Evolutionary conservation across 306 rosid genomes (phyloP).

Genomic region (Cicer judaicum): DNA sequence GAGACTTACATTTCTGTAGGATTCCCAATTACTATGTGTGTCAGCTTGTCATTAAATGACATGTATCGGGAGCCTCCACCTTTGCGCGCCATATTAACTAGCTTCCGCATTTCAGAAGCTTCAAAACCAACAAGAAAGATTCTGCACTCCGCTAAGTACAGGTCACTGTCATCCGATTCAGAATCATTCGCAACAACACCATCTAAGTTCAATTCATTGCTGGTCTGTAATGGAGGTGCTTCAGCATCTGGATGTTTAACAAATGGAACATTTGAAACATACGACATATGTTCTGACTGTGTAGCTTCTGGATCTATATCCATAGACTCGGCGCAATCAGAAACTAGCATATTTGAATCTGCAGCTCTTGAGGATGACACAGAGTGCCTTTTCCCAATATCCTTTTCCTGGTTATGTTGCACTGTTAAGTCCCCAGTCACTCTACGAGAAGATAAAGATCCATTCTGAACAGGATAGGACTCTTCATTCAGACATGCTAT

Average conservation of each 20-base stretch:
- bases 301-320: slow-evolving; percentile 68
- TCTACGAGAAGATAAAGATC: slow-evolving; percentile 68
- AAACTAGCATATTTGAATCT: slow-evolving; percentile 57
- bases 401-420: slow-evolving; percentile 70
- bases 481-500: slow-evolving; percentile 91
- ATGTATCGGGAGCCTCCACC: slow-evolving; percentile 93
- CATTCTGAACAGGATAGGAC: slow-evolving; percentile 73
- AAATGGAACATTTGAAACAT: slow-evolving; percentile 51
- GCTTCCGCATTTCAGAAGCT: slow-evolving; percentile 83
- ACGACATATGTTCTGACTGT: slow-evolving; percentile 56
- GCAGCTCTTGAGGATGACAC: slow-evolving; percentile 58
- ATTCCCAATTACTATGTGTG: slow-evolving; percentile 83
- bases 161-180: slow-evolving; percentile 80
- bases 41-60: slow-evolving; percentile 74
- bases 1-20: slow-evolving; percentile 79
- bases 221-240: slow-evolving; percentile 52
- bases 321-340: slow-evolving; percentile 50
- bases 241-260: slow-evolving; percentile 56
- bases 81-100: slow-evolving; percentile 81
- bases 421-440: slow-evolving; percentile 51
- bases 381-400: slow-evolving; percentile 56
- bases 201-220: slow-evolving; percentile 55
- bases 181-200: slow-evolving; percentile 81
- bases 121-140: slow-evolving; percentile 80
- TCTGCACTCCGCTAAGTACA: slow-evolving; percentile 89